Conservation (phyloP, 441 rosid species). For the Jatropha multifida region DNA sequence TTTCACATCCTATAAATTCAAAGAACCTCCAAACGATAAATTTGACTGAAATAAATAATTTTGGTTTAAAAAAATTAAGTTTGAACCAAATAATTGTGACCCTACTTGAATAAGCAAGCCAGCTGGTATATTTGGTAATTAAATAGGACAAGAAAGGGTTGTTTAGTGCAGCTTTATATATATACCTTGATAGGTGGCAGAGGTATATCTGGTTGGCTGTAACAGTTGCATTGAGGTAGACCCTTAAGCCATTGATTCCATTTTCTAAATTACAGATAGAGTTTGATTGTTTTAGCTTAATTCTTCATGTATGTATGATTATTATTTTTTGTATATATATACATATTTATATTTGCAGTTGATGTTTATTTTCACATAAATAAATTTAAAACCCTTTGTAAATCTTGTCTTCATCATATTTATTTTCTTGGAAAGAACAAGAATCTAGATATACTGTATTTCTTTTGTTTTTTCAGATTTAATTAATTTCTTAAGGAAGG, state of each 20-base stretch:
- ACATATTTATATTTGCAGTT: background rate
- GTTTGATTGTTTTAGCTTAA: background rate
- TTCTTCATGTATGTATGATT: too few relatives aligned
- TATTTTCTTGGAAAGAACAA: background rate
- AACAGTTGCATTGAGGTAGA: constrained; percentile 20
- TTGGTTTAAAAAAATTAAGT: background rate
- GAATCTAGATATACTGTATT: background rate
- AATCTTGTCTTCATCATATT: background rate
- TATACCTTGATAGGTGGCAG: constrained; percentile 22
- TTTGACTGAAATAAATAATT: background rate
- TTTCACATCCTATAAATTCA: too few relatives aligned
- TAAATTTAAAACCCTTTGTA: background rate
- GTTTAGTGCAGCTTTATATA: constrained; percentile 15
- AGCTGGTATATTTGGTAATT: constrained; percentile 18
- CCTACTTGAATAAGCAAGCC: background rate
- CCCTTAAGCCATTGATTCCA: background rate
- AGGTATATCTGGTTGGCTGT: constrained; percentile 5
- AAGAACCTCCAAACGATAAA: too few relatives aligned
- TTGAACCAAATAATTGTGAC: background rate
- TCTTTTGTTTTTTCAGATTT: background rate
- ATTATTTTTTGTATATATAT: background rate
- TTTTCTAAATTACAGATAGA: background rate
- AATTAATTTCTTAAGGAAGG: background rate
- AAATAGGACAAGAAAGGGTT: constrained; percentile 19
- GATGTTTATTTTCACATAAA: background rate